Evolutionary conservation across 2,329 filamentous ascomycete genomes (phyloP).

Genomic region (Fusarium devonianum): DNA sequence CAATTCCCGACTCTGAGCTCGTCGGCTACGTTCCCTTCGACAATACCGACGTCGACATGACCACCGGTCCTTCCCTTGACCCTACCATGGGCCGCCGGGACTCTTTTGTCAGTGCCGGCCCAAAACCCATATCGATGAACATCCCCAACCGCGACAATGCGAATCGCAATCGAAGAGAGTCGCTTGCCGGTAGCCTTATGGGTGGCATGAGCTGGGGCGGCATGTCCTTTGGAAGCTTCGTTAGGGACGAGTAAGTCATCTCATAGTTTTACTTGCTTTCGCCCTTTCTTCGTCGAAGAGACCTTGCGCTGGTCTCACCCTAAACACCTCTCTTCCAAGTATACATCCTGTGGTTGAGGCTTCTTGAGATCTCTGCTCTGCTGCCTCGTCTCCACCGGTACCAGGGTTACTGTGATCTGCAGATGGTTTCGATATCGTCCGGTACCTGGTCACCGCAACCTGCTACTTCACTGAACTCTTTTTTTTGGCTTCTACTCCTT

Average conservation of each 20-base stretch:
- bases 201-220: conserved; percentile 97
- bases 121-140: conserved; percentile 72
- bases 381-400: background rate
- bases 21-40: conserved; percentile 36
- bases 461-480: conserved; percentile 3
- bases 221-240: conserved; percentile 94
- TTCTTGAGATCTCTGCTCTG: background rate
- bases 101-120: conserved; percentile 70
- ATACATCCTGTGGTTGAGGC: background rate
- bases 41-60: conserved; percentile 58
- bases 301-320: too few species aligned
- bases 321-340: background rate
- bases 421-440: background rate
- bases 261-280: conserved; percentile 22
- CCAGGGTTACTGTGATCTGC: background rate
- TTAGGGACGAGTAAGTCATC: conserved; percentile 89
- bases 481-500: conserved; percentile 19
- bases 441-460: conserved; percentile 2
- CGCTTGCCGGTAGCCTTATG: conserved; percentile 69
- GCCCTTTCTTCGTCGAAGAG: too few species aligned
- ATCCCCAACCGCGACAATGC: conserved; percentile 68
- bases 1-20: conserved; percentile 38
- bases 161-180: conserved; percentile 66
- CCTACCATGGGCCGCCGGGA: conserved; percentile 65
- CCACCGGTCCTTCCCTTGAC: conserved; percentile 66